phyloP scores from a whole-genome alignment of 495 filamentous ascomycete genomes.

The Aspergillus coremiiformis region DNA sequence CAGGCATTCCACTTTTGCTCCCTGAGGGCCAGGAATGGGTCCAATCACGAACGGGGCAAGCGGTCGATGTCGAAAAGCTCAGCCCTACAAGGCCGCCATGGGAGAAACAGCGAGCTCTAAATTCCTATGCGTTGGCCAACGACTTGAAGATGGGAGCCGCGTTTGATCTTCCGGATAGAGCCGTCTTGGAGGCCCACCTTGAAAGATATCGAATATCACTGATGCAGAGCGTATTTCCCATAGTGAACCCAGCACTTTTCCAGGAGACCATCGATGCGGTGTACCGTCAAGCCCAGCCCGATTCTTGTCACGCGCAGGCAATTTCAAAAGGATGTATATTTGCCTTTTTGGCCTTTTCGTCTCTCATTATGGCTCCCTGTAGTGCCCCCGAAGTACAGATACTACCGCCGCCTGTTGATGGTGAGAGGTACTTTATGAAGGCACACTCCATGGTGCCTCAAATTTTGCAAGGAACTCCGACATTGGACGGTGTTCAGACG shows the following conservation, averaged over 20 bases:
- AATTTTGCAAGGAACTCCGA: constrained; percentile 33
- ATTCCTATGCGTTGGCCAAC: constrained; percentile 18
- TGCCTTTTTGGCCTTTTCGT: constrained; percentile 36
- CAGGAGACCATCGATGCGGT: constrained; percentile 33
- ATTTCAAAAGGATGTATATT: constrained; percentile 37
- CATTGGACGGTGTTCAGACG: constrained; percentile 36
- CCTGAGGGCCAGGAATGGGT: constrained; percentile 42
- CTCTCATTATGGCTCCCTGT: constrained; percentile 20
- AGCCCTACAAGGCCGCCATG: constrained; percentile 26
- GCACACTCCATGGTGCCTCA: constrained; percentile 35
- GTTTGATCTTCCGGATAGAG: constrained; percentile 26
- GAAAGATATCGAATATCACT: constrained; percentile 19
- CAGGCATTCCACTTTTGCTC: constrained; percentile 41
- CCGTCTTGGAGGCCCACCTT: constrained; percentile 16
- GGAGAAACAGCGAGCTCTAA: constrained; percentile 29
- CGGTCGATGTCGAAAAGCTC: constrained; percentile 29
- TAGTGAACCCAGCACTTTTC: constrained; percentile 35
- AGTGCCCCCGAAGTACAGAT: neutral
- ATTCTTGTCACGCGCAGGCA: constrained; percentile 13
- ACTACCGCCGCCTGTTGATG: constrained; percentile 21
- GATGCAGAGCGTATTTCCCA: constrained; percentile 39
- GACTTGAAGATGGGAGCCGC: constrained; percentile 14
- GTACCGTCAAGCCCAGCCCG: constrained; percentile 22
- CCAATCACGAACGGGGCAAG: constrained; percentile 38
- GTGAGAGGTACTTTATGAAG: constrained; percentile 29